Base-by-base conservation (phyloP, 2,329 filamentous ascomycete species). In the Fusarium sp. region DNA sequence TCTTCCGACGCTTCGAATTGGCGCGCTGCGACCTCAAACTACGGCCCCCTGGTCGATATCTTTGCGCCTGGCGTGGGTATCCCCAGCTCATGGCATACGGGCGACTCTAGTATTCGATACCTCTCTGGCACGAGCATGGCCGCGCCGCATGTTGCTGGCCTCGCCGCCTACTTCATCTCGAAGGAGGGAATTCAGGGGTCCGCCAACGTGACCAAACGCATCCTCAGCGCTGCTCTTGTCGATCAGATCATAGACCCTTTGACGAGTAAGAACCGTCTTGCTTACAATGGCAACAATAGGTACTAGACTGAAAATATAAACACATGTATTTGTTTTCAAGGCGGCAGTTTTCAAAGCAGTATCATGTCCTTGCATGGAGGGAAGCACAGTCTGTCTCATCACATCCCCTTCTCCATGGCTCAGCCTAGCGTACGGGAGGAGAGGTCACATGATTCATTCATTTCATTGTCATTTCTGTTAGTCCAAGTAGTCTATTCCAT, bases 131-230 rank as follows among this genome's bases (percentile, higher is more conserved):
- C 58, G 1, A 70, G 47, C 21, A 65, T 65, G 62, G 83, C 86
- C 10, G 78, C 80, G 1, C 86, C 86, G 0, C 85, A 88, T 67
- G 80, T 88, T 39, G 80, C 83, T 31, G 86, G 86, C n/a, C 75
- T 89, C 1, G 84, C 83, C 6, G 84, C 84, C 6, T 89, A 88
- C 70, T 73, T 88, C 4, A 83, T 88, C 51, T 36, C 56, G 0
- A 57, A 57, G 37, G 62, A 63, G 36, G 31, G 43, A 0, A 17
- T 63, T 21, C 21, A 10, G 2, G 56, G 59, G 2, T 51, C 32
- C 5, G 0, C 3, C 4, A 49, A 53, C 9, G 53, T 65, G 0
- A 50, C 49, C 3, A 50, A 53, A 5, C 53, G 53, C 13, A 61
- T 65, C 4, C 21, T 54, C n/a, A 6, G 9, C 21, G 41, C 52